phyloP scores from a whole-genome alignment of 2,329 filamentous ascomycete genomes.

The Colletotrichum agaves region DNA sequence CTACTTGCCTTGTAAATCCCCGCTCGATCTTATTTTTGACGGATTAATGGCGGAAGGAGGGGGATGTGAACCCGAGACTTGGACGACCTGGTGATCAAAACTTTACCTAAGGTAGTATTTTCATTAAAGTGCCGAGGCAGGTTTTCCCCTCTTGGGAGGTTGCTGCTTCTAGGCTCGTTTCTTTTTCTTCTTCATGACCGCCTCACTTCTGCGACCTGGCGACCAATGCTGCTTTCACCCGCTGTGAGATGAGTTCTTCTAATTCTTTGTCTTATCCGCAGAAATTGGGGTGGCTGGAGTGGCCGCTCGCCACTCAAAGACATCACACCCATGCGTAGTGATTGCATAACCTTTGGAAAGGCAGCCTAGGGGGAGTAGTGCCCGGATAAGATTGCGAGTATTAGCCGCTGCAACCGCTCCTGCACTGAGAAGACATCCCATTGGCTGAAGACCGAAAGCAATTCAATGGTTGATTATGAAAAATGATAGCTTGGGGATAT shows the following conservation, averaged over 20 bases:
- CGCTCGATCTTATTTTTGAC: too few species aligned
- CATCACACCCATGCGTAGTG: not conserved
- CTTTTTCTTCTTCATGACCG: slow-evolving; percentile 5
- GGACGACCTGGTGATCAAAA: too few species aligned
- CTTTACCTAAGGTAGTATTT: too few species aligned
- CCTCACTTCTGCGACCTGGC: slow-evolving; percentile 1
- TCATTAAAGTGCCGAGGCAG: slow-evolving; percentile 1
- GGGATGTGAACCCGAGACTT: too few species aligned
- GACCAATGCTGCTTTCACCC: not conserved
- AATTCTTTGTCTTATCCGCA: not conserved
- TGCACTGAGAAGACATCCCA: not conserved
- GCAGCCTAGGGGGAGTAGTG: too few species aligned
- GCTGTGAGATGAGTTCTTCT: not conserved
- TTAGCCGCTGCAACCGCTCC: not conserved
- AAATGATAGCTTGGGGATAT: slow-evolving; percentile 1
- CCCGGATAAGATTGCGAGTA: not conserved
- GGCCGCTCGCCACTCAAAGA: not conserved
- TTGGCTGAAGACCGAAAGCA: not conserved
- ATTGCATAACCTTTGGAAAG: not conserved
- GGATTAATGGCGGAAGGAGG: too few species aligned
- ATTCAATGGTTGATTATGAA: not conserved
- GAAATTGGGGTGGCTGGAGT: not conserved
- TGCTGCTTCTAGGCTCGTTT: not conserved
- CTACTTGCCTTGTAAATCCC: too few species aligned
- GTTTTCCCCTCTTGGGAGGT: not conserved